phyloP scores from a whole-genome alignment of 2,329 filamentous ascomycete genomes.

The Hypomyces perniciosus region DNA sequence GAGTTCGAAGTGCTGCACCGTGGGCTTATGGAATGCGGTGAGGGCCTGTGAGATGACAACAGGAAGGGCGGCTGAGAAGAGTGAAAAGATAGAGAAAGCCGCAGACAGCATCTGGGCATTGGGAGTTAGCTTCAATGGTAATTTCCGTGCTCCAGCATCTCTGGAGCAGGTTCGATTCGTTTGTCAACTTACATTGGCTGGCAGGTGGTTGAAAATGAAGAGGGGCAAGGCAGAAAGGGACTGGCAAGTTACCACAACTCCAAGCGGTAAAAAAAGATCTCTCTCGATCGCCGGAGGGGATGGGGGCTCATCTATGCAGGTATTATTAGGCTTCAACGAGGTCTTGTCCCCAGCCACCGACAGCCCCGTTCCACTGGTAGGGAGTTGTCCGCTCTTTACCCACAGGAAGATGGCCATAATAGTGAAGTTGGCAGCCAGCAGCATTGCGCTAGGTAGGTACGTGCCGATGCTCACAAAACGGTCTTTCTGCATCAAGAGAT shows the following conservation, averaged over 20 bases:
- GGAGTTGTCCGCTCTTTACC: conserved; percentile 69
- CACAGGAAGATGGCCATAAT: conserved; percentile 94
- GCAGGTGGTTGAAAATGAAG: conserved; percentile 75
- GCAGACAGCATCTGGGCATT: conserved; percentile 39
- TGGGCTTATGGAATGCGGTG: conserved; percentile 45
- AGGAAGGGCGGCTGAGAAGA: conserved; percentile 51
- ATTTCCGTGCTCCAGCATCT: not conserved
- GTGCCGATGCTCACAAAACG: conserved; percentile 97
- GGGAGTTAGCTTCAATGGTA: not conserved
- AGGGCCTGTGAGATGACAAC: conserved; percentile 51
- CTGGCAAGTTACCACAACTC: conserved; percentile 66
- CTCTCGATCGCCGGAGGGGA: conserved; percentile 25
- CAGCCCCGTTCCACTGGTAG: not conserved
- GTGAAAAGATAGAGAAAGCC: conserved; percentile 53
- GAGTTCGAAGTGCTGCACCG: conserved; percentile 65
- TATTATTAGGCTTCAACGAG: not conserved
- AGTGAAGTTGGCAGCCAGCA: conserved; percentile 88
- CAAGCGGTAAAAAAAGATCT: conserved; percentile 65
- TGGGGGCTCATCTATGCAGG: not conserved
- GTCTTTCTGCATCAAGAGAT: conserved; percentile 83
- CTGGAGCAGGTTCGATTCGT: not conserved
- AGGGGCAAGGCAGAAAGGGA: conserved; percentile 74
- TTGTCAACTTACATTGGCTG: conserved; percentile 51
- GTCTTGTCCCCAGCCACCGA: not conserved
- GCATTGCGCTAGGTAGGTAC: conserved; percentile 95